Base-by-base conservation (phyloP, 2,329 filamentous ascomycete genomes). In the Septoria petroselini region DNA sequence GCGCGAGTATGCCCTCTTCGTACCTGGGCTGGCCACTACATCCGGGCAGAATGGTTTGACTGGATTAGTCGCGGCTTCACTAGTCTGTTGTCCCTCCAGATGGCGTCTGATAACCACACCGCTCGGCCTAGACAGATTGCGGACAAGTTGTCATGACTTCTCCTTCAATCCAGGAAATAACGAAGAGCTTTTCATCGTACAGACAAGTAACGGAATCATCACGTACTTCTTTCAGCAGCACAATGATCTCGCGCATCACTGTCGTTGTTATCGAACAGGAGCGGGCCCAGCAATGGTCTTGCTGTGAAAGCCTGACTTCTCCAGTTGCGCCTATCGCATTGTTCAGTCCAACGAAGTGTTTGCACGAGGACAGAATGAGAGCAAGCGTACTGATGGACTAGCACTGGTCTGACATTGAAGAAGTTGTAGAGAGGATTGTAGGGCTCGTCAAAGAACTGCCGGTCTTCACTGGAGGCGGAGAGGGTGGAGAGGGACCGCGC, bases 201-300 rank as follows among this genome's bases (percentile, higher is more conserved):
- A n/a, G n/a, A n/a, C n/a, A n/a, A 18, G 7, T 11, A 19, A 37
- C 11, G 15, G 19, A 35, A 4, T 15, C 5, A 5, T 23, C 76
- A 74, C 43, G 6, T 40, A 47, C 43, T 90, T 68, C 86, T 73
- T 69, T 91, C 86, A 55, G 89, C 89, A 40, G 86, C 86, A 64
- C 85, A 87, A 68, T 90, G 85, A 58, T 91, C 86, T 43, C 86
- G 75, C 47, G 85, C 85, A 65, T 90, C 86, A 47, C 83, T 87
- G 54, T 78, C 79, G 55, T 83, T 79, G 59, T 91, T 91, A 58
- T 86, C 81, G 67, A 91, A 88, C 8, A 91, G 72, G 33, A 91
- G 68, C 0, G 85, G 79, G 0, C 83, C 84, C 31, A 86, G 70
- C 33, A 84, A 68, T 0, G 86, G 86, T 64, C 78, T 77, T 9